Conservation (phyloP, 2,329 filamentous ascomycete species). For the Claviceps sp. region DNA sequence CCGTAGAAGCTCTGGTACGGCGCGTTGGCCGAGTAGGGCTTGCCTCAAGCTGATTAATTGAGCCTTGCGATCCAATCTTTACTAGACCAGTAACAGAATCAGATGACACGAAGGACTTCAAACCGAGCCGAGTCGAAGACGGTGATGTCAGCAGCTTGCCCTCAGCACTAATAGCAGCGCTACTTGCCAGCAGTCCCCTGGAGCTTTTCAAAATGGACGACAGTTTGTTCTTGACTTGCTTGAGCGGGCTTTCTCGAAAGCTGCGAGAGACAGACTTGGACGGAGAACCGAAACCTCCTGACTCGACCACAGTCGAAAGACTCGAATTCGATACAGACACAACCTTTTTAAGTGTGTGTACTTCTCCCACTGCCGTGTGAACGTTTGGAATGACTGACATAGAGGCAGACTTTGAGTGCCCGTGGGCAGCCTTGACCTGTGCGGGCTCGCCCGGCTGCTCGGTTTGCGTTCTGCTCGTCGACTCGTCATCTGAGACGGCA, state of each 20-base stretch:
- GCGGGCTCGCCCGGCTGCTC: background rate
- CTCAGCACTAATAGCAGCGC: conserved; percentile 48
- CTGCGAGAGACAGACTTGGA: conserved; percentile 42
- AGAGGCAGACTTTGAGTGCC: conserved; percentile 25
- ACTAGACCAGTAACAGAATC: conserved; percentile 28
- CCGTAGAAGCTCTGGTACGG: conserved; percentile 44
- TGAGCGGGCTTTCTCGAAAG: conserved; percentile 64
- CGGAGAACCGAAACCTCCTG: conserved; percentile 30
- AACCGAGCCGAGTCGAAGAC: conserved; percentile 31
- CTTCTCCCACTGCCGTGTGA: conserved; percentile 9
- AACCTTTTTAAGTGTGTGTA: conserved; percentile 39
- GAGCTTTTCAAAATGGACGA: conserved; percentile 85
- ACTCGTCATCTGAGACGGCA: conserved; percentile 4
- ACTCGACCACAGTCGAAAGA: conserved; percentile 34
- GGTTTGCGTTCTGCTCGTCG: background rate
- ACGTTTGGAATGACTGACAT: conserved; percentile 37
- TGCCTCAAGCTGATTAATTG: conserved; percentile 8
- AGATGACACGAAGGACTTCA: conserved; percentile 31
- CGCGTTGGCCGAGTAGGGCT: conserved; percentile 33
- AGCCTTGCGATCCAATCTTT: conserved; percentile 10
- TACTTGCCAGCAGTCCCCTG: conserved; percentile 73
- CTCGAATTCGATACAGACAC: conserved; percentile 46
- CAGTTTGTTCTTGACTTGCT: conserved; percentile 83
- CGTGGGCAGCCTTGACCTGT: conserved; percentile 5
- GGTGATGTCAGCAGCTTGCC: conserved; percentile 46